Base-by-base conservation (phyloP, 176 grass and related monocot species). In the Poa annua region DNA sequence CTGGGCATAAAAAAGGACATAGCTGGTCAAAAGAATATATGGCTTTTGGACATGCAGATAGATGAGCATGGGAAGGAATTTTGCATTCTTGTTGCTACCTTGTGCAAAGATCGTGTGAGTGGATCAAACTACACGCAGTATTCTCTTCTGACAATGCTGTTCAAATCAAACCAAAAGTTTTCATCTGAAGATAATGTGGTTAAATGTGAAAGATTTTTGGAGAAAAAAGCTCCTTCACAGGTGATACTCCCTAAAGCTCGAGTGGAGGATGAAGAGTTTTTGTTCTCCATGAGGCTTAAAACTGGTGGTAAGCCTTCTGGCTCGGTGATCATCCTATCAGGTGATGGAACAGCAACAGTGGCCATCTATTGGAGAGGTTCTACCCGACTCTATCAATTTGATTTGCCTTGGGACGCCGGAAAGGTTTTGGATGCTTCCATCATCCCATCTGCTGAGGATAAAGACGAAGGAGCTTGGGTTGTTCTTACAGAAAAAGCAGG, bases 21-120 rank as follows among this genome's bases (percentile, higher is more conserved):
- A 85, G 96, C 93, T 79, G 96, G 96, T 53, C 96, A 98, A 83
- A 98, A 98, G 74, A 90, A 95, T 38, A 91, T 98, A 15, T 98
- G 96, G 96, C 92, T 98, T 90, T 91, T 98, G 87, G 96, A 98
- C 83, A 91, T 98, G 91, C 96, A 98, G 65, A 74, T 95, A 84
- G 92, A 93, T 79, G 89, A 91, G 38, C 66, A 61, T 77, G 96
- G 89, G 38, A 98, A 86, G 75, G 96, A 98, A 80, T 86, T 95
- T 66, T 85, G 44, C 81, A 90, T 98, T 85, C 92, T 98, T 85
- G 91, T 98, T 91, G 96, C 96, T 91, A 98, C 92, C 65, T 93
- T 93, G 20, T 98, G 92, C 83, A 98, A 98, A 91, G 96, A 98
- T 90, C 91, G 96, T 75, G 90, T 90, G 25, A 98, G 92, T 67